Conservation (phyloP, 768 basidiomycete genomes). For the Russula emetica region DNA sequence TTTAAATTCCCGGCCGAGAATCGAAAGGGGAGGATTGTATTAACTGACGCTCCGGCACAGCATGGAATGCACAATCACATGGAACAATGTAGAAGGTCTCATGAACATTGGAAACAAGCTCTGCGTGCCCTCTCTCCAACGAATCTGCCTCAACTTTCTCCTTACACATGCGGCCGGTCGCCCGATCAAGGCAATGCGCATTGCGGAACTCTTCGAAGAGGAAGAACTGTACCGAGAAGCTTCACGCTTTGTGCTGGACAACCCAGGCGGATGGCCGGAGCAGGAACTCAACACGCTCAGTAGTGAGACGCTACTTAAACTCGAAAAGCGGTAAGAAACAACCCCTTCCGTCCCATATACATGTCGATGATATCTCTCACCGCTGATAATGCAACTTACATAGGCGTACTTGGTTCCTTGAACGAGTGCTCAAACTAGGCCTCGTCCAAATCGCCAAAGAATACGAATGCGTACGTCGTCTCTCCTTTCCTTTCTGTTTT, state of each 20-base stretch:
- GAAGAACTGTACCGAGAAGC: constrained; percentile 88
- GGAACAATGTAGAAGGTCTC: constrained; percentile 90
- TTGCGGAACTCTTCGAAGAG: constrained; percentile 86
- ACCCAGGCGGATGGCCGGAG: constrained; percentile 81
- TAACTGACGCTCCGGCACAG: constrained; percentile 36
- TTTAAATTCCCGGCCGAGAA: background rate
- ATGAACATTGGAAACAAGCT: constrained; percentile 91
- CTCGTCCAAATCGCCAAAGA: constrained; percentile 86
- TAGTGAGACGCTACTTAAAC: constrained; percentile 77
- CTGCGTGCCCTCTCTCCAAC: constrained; percentile 74
- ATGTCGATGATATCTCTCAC: background rate
- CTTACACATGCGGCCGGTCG: constrained; percentile 89
- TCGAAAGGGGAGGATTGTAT: background rate
- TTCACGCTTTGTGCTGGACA: constrained; percentile 88
- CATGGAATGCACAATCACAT: constrained; percentile 87
- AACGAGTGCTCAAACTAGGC: constrained; percentile 88
- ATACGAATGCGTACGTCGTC: constrained; percentile 78
- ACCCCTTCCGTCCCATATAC: background rate
- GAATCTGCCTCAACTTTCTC: constrained; percentile 80
- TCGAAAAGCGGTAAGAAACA: constrained; percentile 67
- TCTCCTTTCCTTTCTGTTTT: background rate
- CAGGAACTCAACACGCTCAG: constrained; percentile 78
- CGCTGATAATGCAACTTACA: background rate
- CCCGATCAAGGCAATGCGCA: constrained; percentile 89
- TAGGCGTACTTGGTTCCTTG: constrained; percentile 92